These are phyloP conservation scores for Pichia nakasei DNA, from an alignment of 805 yeast species.

Conservation along the genomic window DNA sequence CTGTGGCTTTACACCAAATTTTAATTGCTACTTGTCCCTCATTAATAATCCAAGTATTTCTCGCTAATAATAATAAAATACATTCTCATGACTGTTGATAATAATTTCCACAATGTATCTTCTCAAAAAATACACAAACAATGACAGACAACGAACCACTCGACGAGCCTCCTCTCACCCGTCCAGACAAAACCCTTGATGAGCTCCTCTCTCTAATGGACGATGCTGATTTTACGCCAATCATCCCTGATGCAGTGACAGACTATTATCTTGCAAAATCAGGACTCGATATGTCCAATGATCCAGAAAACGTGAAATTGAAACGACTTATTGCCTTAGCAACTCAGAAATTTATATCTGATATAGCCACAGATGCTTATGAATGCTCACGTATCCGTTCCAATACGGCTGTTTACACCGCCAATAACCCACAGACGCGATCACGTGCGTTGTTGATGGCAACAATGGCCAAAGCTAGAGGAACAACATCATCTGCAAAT, in stretches of 20 bases:
- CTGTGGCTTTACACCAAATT: too few relatives aligned
- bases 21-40: too few relatives aligned
- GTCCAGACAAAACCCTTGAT: conserved; percentile 73
- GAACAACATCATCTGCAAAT: conserved; percentile 6
- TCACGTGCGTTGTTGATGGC: conserved; percentile 67
- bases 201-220: conserved; percentile 87
- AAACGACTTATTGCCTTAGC: conserved; percentile 87
- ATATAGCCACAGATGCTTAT: conserved; percentile 92
- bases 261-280: conserved; percentile 67
- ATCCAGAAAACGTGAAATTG: conserved; percentile 23
- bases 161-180: conserved; percentile 47
- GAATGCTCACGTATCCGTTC: conserved; percentile 91
- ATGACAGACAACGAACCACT: background rate
- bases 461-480: conserved; percentile 32
- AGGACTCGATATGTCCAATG: conserved; percentile 44
- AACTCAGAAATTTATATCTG: conserved; percentile 90
- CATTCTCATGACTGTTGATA: too few relatives aligned
- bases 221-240: conserved; percentile 89
- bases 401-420: conserved; percentile 75
- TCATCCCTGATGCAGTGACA: conserved; percentile 93
- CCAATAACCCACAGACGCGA: conserved; percentile 78
- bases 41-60: too few relatives aligned
- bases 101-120: too few relatives aligned
- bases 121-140: background rate
- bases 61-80: too few relatives aligned